Base-by-base conservation (phyloP, 495 filamentous ascomycete genomes). In the Hypoxylon subgilvum region DNA sequence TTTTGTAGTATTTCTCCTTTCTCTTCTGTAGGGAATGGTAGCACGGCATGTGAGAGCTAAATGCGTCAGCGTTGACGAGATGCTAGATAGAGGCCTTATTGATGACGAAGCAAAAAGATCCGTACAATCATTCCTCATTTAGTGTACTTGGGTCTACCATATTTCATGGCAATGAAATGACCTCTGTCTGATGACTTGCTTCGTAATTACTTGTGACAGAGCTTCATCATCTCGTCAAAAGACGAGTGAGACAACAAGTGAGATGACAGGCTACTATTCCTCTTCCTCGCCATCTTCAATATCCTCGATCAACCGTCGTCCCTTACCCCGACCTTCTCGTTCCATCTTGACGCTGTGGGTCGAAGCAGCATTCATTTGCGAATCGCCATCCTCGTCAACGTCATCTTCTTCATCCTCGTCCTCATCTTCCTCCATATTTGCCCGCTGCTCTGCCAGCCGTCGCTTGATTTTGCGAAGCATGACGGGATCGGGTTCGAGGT, bases 401-500 rank as follows among this genome's bases (percentile, higher is more conserved):
- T 71, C 69, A 1, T 63, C 66, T 6, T 60, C 67, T 4, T 67
- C 66, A 6, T 68, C 65, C 12, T 66, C 58, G 6, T 45, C 64
- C 0, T 52, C 57, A 13, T 56, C 61, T 1, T 9, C 61, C 0
- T 9, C 30, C 2, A 47, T 48, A 46, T 23, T 43, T 10, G 31
- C 48, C 12, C 51, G 62, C 36, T 63, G 58, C 16, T 61, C 57
- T 0, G 67, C 73, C 44, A 72, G 53, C 22, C 63, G 71, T 4
- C 76, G 73, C 47, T 76, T 70, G 34, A 78, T 67, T 45, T 63
- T 72, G 13, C 76, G 74, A n/a, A 74, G 66, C 42, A 72, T 64
- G 31, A 76, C 61, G 19, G 73, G 71, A 35, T 79, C 76, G 14
- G 67, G 67, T 23, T 69, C 76, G 35, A 79, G 66, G 52, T 79